Conservation (phyloP, 1,284 basidiomycete species). For the Trichosporon coremiiforme region DNA sequence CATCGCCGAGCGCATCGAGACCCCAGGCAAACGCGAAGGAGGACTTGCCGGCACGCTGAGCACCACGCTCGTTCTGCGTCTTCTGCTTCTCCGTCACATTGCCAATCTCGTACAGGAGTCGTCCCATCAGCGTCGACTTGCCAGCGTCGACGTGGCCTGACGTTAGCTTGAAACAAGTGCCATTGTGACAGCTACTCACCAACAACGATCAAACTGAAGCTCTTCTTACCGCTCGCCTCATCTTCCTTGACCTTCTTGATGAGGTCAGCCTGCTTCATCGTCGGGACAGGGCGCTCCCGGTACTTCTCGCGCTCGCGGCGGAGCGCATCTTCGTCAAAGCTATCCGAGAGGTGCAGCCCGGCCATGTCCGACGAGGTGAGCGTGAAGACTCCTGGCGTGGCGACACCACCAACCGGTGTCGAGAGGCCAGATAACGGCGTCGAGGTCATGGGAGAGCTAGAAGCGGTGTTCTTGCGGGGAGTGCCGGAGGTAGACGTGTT, state of each 20-base stretch:
- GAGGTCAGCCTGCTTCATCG: conserved; percentile 77
- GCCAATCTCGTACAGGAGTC: conserved; percentile 89
- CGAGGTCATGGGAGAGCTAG: conserved; percentile 41
- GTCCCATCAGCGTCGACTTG: conserved; percentile 96
- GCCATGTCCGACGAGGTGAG: conserved; percentile 63
- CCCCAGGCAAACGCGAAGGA: conserved; percentile 99
- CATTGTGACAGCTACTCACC: conserved; percentile 63
- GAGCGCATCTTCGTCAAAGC: conserved; percentile 57
- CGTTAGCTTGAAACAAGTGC: no score
- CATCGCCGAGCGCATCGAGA: conserved; percentile 88
- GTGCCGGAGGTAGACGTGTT: conserved; percentile 34
- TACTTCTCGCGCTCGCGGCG: conserved; percentile 60
- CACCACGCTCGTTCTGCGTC: conserved; percentile 82
- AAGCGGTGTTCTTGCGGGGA: conserved; percentile 56
- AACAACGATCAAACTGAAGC: conserved; percentile 86
- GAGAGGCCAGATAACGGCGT: conserved; percentile 29
- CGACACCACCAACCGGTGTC: conserved; percentile 8
- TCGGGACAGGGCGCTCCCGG: conserved; percentile 62
- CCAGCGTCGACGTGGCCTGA: conserved; percentile 98
- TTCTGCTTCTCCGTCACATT: conserved; percentile 81
- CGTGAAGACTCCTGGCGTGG: not conserved
- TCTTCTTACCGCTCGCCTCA: conserved; percentile 65
- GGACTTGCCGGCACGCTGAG: conserved; percentile 84
- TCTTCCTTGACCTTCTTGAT: conserved; percentile 75
- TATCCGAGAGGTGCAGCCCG: conserved; percentile 67